phyloP scores from a whole-genome alignment of 2,329 filamentous ascomycete species.

The Penicillium digitatum region DNA sequence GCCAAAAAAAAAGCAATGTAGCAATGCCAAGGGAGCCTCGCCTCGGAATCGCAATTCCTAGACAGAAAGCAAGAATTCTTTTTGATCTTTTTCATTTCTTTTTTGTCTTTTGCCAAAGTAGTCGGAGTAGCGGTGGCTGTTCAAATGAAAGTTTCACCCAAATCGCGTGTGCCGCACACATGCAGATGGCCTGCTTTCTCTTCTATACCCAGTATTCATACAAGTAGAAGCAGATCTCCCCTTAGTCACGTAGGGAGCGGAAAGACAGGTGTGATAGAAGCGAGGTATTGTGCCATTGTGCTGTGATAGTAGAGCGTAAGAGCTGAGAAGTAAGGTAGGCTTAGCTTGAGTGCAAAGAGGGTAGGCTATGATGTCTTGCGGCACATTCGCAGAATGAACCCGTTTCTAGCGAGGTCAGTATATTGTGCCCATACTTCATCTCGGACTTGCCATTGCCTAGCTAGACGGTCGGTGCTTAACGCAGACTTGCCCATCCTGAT shows the following conservation, averaged over 20 bases:
- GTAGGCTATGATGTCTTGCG: slow-evolving; percentile 32
- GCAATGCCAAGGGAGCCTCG: background rate
- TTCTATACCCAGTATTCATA: slow-evolving; percentile 1
- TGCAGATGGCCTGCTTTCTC: background rate
- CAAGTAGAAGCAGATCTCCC: background rate
- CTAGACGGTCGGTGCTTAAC: slow-evolving; percentile 82
- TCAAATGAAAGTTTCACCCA: background rate
- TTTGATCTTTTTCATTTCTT: too few relatives aligned
- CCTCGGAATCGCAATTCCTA: background rate
- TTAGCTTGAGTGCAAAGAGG: background rate
- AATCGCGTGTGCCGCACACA: slow-evolving; percentile 2
- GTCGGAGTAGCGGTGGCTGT: background rate
- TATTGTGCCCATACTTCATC: slow-evolving; percentile 61
- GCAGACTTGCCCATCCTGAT: slow-evolving; percentile 64
- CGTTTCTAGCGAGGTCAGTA: slow-evolving; percentile 36
- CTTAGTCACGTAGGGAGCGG: background rate
- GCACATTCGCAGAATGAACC: slow-evolving; percentile 33
- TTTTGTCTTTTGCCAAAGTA: too few relatives aligned
- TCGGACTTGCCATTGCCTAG: slow-evolving; percentile 57
- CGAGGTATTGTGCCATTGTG: slow-evolving; percentile 1
- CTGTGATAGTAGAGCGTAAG: background rate
- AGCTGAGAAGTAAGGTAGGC: background rate
- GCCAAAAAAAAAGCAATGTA: background rate
- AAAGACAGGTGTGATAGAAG: background rate
- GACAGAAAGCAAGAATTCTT: too few relatives aligned